phyloP scores from a whole-genome alignment of 2,329 filamentous ascomycete genomes.

The Fusarium burgessii region DNA sequence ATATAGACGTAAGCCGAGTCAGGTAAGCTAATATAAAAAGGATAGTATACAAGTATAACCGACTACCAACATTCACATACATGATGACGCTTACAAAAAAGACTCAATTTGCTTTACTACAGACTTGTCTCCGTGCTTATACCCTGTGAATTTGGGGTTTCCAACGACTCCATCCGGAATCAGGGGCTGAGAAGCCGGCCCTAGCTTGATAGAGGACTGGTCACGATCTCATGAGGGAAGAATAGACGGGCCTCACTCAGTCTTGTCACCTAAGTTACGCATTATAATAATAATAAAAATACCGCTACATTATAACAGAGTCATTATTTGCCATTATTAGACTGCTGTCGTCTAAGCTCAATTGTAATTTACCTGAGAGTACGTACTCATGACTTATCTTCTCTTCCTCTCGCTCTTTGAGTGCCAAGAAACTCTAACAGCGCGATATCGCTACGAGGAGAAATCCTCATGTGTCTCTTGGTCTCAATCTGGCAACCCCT shows the following conservation, averaged over 20 bases:
- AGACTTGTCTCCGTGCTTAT: neutral
- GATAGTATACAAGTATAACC: neutral
- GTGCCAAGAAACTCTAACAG: slow-evolving; percentile 15
- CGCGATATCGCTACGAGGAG: slow-evolving; percentile 2
- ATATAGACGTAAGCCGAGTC: neutral
- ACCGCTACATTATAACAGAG: neutral
- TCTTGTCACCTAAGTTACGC: neutral
- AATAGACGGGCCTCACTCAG: slow-evolving; percentile 9
- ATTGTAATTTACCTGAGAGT: neutral
- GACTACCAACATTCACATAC: neutral
- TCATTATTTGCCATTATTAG: neutral
- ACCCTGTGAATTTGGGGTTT: slow-evolving; percentile 20
- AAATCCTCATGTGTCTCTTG: slow-evolving; percentile 18
- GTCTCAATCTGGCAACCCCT: slow-evolving; percentile 9
- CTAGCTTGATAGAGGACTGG: slow-evolving; percentile 9
- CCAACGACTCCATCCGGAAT: slow-evolving; percentile 20
- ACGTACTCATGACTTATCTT: neutral
- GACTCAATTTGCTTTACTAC: neutral
- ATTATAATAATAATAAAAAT: neutral
- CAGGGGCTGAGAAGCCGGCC: slow-evolving; percentile 27
- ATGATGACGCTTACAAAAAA: neutral
- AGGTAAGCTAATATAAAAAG: neutral
- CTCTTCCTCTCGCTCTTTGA: neutral
- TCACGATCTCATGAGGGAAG: slow-evolving; percentile 6
- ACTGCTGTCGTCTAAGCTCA: neutral